Evolutionary conservation across 2,329 filamentous ascomycete species (phyloP).

Genomic region (Penicillium brevicompactum): DNA sequence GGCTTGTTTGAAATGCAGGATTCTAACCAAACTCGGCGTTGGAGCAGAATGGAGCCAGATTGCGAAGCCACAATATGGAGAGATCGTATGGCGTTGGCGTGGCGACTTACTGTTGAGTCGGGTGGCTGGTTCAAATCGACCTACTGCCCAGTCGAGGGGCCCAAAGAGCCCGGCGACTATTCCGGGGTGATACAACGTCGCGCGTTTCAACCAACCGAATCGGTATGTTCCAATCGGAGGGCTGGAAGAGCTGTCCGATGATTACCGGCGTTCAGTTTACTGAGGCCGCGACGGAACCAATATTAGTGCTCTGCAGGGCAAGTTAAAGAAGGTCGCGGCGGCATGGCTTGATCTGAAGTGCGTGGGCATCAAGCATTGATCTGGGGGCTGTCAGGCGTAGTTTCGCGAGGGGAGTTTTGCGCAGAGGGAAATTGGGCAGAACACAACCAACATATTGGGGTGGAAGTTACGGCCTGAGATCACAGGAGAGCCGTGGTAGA

Average conservation of each 20-base stretch:
- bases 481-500: conserved; percentile 6
- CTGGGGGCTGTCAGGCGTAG: conserved; percentile 3
- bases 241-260: conserved; percentile 61
- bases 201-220: conserved; percentile 65
- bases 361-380: background rate
- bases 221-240: conserved; percentile 62
- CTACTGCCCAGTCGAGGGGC: conserved; percentile 66
- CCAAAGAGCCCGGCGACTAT: conserved; percentile 55
- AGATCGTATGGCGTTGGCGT: conserved; percentile 66
- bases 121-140: conserved; percentile 70
- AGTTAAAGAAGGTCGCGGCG: conserved; percentile 37
- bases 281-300: conserved; percentile 58
- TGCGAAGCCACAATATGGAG: conserved; percentile 51
- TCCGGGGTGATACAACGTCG: conserved; percentile 66
- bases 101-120: conserved; percentile 68
- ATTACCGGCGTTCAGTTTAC: conserved; percentile 65
- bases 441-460: background rate
- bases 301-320: conserved; percentile 55
- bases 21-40: conserved; percentile 59
- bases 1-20: conserved; percentile 66
- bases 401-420: conserved; percentile 18
- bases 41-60: conserved; percentile 66
- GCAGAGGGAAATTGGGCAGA: conserved; percentile 9
- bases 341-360: conserved; percentile 8
- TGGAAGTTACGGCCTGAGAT: conserved; percentile 7